Conservation (phyloP, 139 green algal species). For the Asterochloris erici region DNA sequence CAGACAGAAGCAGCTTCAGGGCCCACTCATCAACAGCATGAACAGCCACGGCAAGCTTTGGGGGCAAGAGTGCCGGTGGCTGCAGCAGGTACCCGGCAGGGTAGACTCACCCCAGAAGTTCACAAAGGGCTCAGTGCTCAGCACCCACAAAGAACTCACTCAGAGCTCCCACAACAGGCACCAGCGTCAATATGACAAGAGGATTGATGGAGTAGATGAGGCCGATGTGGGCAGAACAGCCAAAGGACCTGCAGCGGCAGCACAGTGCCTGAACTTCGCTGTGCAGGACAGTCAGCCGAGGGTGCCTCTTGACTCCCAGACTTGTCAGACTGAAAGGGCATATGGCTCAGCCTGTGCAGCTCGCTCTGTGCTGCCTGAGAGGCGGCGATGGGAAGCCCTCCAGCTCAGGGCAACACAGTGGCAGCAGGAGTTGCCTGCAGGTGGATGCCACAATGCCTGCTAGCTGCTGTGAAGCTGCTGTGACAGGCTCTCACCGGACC, state of each 20-base stretch:
- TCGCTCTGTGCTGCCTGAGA: no score
- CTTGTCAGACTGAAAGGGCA: no score
- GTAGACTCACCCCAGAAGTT: no score
- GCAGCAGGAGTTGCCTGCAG: no score
- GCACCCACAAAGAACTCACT: neutral
- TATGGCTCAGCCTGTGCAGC: no score
- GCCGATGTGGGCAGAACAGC: slow-evolving; percentile 47
- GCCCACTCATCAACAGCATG: neutral
- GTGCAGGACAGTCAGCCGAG: no score
- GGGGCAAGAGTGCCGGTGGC: neutral
- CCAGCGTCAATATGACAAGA: slow-evolving; percentile 29
- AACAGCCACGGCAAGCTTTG: neutral
- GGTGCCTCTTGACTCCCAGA: no score
- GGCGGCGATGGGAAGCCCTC: no score
- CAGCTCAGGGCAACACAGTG: no score
- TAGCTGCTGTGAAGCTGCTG: neutral
- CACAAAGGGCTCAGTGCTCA: no score
- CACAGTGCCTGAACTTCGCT: neutral
- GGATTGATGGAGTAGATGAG: slow-evolving; percentile 61
- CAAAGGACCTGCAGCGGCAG: slow-evolving; percentile 33
- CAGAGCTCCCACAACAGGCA: slow-evolving; percentile 35
- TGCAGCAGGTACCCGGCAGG: no score
- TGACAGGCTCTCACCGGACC: slow-evolving; percentile 12
- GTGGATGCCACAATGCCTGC: neutral
- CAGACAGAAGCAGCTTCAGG: neutral